Evolutionary conservation across 805 yeast genomes (phyloP).

Genomic region (Myxozyma nipponensis): DNA sequence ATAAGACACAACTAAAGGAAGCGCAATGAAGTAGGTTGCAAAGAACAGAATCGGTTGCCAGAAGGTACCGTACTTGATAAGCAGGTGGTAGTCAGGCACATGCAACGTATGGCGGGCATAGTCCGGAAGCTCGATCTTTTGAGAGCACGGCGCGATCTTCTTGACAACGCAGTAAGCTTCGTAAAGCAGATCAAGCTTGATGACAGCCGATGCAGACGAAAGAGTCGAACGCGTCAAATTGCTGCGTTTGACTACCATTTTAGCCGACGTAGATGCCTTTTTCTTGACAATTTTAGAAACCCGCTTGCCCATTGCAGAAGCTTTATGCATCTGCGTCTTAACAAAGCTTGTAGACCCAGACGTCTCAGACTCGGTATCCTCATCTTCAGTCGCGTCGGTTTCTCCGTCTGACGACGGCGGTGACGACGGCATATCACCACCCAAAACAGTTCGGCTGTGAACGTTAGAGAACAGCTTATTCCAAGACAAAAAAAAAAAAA

Average conservation of each 20-base stretch:
- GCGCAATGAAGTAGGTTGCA: conserved; percentile 26
- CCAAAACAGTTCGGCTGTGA: no score
- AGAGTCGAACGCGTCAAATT: conserved; percentile 12
- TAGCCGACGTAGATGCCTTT: not conserved
- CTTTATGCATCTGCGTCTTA: not conserved
- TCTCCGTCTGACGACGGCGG: not conserved
- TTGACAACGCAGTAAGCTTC: conserved; percentile 11
- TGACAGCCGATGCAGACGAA: conserved; percentile 14
- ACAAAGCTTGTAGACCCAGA: not conserved
- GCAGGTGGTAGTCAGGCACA: conserved; percentile 21
- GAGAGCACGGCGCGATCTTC: conserved; percentile 4
- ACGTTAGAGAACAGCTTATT: no score
- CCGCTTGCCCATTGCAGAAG: not conserved
- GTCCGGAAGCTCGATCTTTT: conserved; percentile 2
- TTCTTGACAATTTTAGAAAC: not conserved
- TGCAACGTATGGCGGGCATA: conserved; percentile 4
- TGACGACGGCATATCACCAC: not conserved
- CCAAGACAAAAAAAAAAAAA: no score
- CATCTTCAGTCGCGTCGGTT: not conserved
- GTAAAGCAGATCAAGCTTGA: not conserved
- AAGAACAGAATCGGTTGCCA: conserved; percentile 34
- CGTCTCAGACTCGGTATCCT: not conserved
- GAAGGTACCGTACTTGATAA: conserved; percentile 16
- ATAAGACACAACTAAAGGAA: conserved; percentile 35
- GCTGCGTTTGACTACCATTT: not conserved